A percentile compares a stretch with the other conserved stretches of the same genome.
phyloP scores from a whole-genome alignment of 768 basidiomycete species.

The Macrolepiota albuminosa region DNA sequence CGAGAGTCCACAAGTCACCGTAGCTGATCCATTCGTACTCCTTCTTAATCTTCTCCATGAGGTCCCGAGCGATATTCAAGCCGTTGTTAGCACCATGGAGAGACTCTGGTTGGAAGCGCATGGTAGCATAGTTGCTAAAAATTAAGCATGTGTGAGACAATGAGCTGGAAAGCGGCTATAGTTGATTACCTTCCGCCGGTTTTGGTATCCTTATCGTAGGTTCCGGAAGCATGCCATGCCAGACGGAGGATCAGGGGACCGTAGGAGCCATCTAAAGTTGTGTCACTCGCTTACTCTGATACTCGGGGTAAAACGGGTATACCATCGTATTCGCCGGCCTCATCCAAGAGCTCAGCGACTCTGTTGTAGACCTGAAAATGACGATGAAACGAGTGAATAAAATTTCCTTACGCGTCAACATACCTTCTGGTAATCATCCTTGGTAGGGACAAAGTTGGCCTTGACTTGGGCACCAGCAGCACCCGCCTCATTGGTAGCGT shows the following conservation, averaged over 20 bases:
- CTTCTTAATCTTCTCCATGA: conserved; percentile 84
- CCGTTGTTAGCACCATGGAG: conserved; percentile 83
- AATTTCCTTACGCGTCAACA: conserved; percentile 5
- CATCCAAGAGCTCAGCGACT: conserved; percentile 73
- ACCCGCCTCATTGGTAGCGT: conserved; percentile 45
- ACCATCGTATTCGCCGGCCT: conserved; percentile 87
- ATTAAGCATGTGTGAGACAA: background rate
- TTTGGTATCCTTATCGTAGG: conserved; percentile 75
- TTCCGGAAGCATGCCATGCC: conserved; percentile 94
- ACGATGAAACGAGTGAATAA: background rate
- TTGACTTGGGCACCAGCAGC: conserved; percentile 57
- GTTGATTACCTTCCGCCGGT: conserved; percentile 71
- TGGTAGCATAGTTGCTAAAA: conserved; percentile 90
- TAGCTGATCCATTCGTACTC: conserved; percentile 94
- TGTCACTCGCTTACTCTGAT: conserved; percentile 4
- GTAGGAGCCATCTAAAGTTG: conserved; percentile 71
- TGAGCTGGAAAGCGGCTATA: background rate
- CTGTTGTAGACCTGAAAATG: conserved; percentile 76
- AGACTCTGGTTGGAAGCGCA: conserved; percentile 93
- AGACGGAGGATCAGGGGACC: conserved; percentile 86
- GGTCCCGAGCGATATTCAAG: conserved; percentile 68
- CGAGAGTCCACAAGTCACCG: conserved; percentile 96
- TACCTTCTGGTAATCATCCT: conserved; percentile 90
- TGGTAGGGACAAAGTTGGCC: conserved; percentile 67
- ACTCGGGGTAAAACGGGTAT: conserved; percentile 11